Evolutionary conservation across 805 yeast species (phyloP).

Genomic region (Cyberlindnera mrakii): DNA sequence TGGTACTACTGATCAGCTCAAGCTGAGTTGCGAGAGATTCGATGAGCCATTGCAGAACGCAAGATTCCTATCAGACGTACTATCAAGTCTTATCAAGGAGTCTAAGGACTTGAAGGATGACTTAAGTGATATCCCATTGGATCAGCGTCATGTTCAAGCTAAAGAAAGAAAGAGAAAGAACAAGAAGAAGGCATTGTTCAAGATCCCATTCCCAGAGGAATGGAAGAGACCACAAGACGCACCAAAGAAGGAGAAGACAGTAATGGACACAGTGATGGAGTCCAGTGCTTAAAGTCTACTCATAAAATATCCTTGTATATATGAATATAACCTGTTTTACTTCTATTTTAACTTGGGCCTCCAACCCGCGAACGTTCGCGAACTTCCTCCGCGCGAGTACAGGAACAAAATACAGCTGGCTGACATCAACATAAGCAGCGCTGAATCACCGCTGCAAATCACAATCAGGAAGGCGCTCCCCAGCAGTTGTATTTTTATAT

Average conservation of each 20-base stretch:
- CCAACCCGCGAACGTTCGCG: too few relatives aligned
- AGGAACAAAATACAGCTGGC: too few relatives aligned
- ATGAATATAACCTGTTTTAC: not conserved
- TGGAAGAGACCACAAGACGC: slow-evolving; percentile 79
- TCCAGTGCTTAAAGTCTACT: not conserved
- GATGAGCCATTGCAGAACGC: slow-evolving; percentile 85
- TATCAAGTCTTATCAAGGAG: slow-evolving; percentile 55
- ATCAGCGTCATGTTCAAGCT: slow-evolving; percentile 58
- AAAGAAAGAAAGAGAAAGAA: slow-evolving; percentile 34
- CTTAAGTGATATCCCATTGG: slow-evolving; percentile 76
- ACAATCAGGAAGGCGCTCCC: too few relatives aligned
- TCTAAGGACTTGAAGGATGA: slow-evolving; percentile 59
- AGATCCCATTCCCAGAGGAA: slow-evolving; percentile 59
- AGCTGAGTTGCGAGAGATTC: slow-evolving; percentile 58
- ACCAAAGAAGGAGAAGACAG: slow-evolving; percentile 35
- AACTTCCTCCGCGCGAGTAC: too few relatives aligned
- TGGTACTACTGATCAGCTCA: slow-evolving; percentile 49
- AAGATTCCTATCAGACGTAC: slow-evolving; percentile 56
- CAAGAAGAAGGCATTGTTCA: slow-evolving; percentile 29
- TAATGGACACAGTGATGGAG: slow-evolving; percentile 17
- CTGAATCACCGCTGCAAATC: too few relatives aligned
- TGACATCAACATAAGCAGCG: too few relatives aligned
- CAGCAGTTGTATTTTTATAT: not conserved
- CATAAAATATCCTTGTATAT: not conserved
- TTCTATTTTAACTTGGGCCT: too few relatives aligned